A percentile compares a stretch with the other conserved stretches of the same genome.
These are phyloP conservation scores for Candida jianshihensis DNA, from an alignment of 805 yeast species.

Conservation along the genomic window DNA sequence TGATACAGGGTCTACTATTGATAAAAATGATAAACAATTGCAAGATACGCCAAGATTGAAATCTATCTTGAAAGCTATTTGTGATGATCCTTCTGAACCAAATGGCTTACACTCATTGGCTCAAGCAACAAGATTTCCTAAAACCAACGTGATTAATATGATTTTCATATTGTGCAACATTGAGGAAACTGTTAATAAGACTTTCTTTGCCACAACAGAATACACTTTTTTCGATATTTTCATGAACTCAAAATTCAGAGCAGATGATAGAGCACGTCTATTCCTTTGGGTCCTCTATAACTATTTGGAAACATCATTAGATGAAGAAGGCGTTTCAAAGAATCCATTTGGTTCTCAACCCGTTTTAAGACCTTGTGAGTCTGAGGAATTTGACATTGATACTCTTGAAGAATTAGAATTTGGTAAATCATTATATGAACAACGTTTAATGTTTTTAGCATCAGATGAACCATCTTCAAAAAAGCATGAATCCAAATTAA, in stretches of 20 bases:
- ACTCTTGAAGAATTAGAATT: conserved; percentile 35
- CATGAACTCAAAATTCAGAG: conserved; percentile 51
- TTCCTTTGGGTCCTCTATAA: conserved; percentile 82
- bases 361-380: conserved; percentile 18
- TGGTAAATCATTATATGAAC: conserved; percentile 34
- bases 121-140: conserved; percentile 28
- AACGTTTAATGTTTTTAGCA: conserved; percentile 28
- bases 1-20: conserved; percentile 24
- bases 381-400: conserved; percentile 32
- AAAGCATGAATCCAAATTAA: no score
- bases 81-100: conserved; percentile 57
- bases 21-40: conserved; percentile 59
- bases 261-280: conserved; percentile 60
- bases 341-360: conserved; percentile 59
- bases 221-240: conserved; percentile 69
- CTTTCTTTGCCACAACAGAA: conserved; percentile 23
- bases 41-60: conserved; percentile 95
- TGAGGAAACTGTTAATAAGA: conserved; percentile 42
- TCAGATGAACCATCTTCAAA: conserved; percentile 10
- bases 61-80: conserved; percentile 80
- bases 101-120: conserved; percentile 41
- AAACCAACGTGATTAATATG: conserved; percentile 66
- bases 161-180: conserved; percentile 68
- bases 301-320: conserved; percentile 66
- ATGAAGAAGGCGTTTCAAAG: conserved; percentile 37